Percentiles rank a stretch among this genome's conserved stretches.
Evolutionary conservation across 108 stramenopile species (phyloP).

Genomic region (Cyclotella kingstonii): DNA sequence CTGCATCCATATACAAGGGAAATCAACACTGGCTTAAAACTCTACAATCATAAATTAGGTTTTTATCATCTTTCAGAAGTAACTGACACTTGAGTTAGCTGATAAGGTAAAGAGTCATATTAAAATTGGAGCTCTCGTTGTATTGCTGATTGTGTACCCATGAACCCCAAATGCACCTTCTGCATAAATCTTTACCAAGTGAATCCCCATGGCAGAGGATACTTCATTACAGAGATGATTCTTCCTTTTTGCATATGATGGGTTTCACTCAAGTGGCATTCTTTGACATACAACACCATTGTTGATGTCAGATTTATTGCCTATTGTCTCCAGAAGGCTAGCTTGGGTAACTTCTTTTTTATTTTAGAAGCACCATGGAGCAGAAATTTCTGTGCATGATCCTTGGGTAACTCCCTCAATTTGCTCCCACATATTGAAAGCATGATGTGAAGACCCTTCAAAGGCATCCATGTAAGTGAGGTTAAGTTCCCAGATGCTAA

Average conservation of each 20-base stretch:
- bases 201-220: no score
- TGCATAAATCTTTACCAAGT: no score
- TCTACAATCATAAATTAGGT: no score
- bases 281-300: not conserved
- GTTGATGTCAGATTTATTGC: not conserved
- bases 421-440: slow-evolving; percentile 7
- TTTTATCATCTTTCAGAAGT: no score
- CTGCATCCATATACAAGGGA: no score
- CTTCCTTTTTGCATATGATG: not conserved
- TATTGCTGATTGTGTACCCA: no score
- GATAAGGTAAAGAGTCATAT: no score
- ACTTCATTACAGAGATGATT: not conserved
- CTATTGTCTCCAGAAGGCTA: not conserved
- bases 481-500: slow-evolving; percentile 13
- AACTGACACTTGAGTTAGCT: no score
- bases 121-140: no score
- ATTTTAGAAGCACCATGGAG: not conserved
- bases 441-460: not conserved
- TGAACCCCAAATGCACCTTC: no score
- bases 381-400: not conserved
- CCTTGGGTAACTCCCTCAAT: not conserved
- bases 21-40: no score
- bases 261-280: not conserved
- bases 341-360: not conserved
- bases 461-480: not conserved